Evolutionary conservation across 176 grass and related monocot genomes (phyloP).

Genomic region (Eremochloa ophiuroides): DNA sequence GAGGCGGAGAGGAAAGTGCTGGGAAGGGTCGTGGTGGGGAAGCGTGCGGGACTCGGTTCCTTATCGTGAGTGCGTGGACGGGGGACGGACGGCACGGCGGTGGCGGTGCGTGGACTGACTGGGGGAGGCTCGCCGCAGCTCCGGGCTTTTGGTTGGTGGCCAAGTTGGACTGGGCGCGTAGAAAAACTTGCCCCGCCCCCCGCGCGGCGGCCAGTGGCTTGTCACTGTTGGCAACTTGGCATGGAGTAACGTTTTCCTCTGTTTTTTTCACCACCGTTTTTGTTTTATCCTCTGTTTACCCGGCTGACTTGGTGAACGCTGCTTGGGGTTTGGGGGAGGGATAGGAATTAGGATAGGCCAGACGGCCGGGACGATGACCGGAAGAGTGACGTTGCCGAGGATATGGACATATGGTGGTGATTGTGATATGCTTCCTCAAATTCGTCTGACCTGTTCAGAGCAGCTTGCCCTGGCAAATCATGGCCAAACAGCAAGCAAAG

Average conservation of each 20-base stretch:
- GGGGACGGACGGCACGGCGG: neutral
- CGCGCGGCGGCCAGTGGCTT: neutral
- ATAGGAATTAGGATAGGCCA: neutral
- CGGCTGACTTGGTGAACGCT: neutral
- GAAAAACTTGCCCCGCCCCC: conserved; percentile 11
- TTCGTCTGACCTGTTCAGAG: neutral
- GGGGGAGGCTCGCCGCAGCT: neutral
- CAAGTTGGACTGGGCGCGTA: conserved; percentile 28
- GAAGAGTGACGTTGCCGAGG: neutral
- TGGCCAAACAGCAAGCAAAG: neutral
- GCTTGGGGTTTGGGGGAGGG: neutral
- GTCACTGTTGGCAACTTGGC: conserved; percentile 15
- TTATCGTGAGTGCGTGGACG: neutral
- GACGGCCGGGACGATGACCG: neutral
- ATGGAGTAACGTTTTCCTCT: neutral
- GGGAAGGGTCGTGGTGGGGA: conserved; percentile 16
- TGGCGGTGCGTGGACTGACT: neutral
- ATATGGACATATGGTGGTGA: too few relatives aligned
- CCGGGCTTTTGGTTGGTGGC: conserved; percentile 9
- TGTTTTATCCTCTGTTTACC: neutral
- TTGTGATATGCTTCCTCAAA: neutral
- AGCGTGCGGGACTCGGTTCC: conserved; percentile 6
- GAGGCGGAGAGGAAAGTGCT: conserved; percentile 29
- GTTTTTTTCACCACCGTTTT: neutral
- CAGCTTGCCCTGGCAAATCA: neutral